Evolutionary conservation across 805 yeast genomes (phyloP).

Genomic region (Hanseniaspora jakobsenii): DNA sequence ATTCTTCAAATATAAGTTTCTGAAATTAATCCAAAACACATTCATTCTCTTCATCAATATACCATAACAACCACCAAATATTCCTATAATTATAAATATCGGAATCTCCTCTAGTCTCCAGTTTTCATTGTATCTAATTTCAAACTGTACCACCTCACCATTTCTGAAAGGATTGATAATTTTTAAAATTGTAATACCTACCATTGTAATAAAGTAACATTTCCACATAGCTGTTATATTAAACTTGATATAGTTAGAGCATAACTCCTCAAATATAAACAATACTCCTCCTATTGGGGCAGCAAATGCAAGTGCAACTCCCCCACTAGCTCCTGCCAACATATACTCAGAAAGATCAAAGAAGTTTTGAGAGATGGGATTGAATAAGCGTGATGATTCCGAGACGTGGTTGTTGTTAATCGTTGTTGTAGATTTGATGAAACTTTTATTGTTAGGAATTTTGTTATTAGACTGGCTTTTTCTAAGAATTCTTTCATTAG

Average conservation of each 20-base stretch:
- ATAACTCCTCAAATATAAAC: conserved; percentile 82
- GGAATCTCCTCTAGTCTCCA: conserved; percentile 87
- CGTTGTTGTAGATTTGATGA: conserved; percentile 16
- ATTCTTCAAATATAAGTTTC: conserved; percentile 50
- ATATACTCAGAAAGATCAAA: conserved; percentile 33
- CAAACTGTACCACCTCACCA: conserved; percentile 86
- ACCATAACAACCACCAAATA: conserved; percentile 89
- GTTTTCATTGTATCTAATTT: conserved; percentile 71
- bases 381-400: conserved; percentile 34
- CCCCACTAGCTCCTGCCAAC: conserved; percentile 91
- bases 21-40: conserved; percentile 59
- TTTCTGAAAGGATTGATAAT: conserved; percentile 83
- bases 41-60: conserved; percentile 63
- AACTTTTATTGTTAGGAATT: too few relatives aligned
- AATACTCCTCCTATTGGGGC: conserved; percentile 94
- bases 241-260: conserved; percentile 34
- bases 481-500: background rate
- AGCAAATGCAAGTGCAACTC: conserved; percentile 97
- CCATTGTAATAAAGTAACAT: conserved; percentile 77
- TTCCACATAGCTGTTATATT: conserved; percentile 77
- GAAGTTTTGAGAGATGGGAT: conserved; percentile 25
- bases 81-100: conserved; percentile 62
- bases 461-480: background rate
- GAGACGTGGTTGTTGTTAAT: conserved; percentile 20
- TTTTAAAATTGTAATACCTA: conserved; percentile 73